Evolutionary conservation across 352 stramenopile genomes (phyloP).

Genomic region (Pythium dissimile): DNA sequence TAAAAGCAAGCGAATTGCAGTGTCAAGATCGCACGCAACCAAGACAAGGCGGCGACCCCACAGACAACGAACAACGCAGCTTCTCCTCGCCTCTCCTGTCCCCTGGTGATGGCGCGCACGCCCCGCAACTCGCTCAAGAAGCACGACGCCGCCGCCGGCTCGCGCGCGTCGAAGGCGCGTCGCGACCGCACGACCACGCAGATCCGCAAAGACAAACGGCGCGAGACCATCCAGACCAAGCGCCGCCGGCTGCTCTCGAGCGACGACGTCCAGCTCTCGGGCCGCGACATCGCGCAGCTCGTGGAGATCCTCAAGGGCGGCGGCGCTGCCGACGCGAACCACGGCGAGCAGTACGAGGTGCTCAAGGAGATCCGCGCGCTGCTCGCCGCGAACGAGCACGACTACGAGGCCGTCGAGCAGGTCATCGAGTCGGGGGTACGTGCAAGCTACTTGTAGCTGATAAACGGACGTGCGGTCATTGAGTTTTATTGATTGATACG

Average conservation of each 20-base stretch:
- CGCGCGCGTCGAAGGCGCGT: slow-evolving; percentile 57
- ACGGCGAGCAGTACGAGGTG: slow-evolving; percentile 65
- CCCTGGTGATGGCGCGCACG: slow-evolving; percentile 24
- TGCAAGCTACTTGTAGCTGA: too few relatives aligned
- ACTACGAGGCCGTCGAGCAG: slow-evolving; percentile 65
- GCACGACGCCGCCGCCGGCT: slow-evolving; percentile 59
- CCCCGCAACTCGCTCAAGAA: slow-evolving; percentile 77
- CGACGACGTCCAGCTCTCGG: slow-evolving; percentile 40
- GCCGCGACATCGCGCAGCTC: slow-evolving; percentile 52
- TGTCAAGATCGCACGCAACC: not conserved
- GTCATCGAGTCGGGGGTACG: slow-evolving; percentile 75
- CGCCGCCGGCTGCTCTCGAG: slow-evolving; percentile 57
- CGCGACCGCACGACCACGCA: slow-evolving; percentile 58
- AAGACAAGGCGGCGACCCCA: not conserved
- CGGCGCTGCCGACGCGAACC: slow-evolving; percentile 19
- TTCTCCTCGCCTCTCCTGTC: not conserved
- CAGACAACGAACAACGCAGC: not conserved
- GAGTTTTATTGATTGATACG: too few relatives aligned
- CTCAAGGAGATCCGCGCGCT: slow-evolving; percentile 66
- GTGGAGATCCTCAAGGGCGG: slow-evolving; percentile 33
- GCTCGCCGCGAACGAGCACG: slow-evolving; percentile 54
- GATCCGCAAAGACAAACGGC: slow-evolving; percentile 74
- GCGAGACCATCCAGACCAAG: slow-evolving; percentile 60
- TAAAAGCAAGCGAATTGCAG: too few relatives aligned
- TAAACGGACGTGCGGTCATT: too few relatives aligned